Evolutionary conservation across 2,329 filamentous ascomycete genomes (phyloP).

Genomic region (Fusarium circinatum): DNA sequence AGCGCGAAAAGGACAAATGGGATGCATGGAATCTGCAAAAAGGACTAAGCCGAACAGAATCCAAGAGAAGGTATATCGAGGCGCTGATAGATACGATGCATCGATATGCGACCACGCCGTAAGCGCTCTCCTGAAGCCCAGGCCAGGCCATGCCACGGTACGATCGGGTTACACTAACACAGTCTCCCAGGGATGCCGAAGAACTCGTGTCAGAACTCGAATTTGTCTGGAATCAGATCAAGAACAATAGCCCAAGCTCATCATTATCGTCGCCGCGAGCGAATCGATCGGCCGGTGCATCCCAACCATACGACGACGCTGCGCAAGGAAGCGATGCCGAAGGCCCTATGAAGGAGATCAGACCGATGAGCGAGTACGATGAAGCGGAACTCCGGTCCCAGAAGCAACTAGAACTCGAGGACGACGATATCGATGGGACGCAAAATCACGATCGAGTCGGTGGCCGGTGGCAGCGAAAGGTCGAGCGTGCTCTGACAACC

Average conservation of each 20-base stretch:
- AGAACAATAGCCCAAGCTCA: slow-evolving; percentile 79
- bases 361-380: slow-evolving; percentile 87
- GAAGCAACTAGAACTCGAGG: slow-evolving; percentile 57
- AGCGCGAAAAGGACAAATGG: slow-evolving; percentile 77
- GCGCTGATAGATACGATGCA: slow-evolving; percentile 98
- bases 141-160: neutral
- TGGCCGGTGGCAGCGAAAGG: slow-evolving; percentile 79
- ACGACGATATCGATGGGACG: slow-evolving; percentile 56
- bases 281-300: slow-evolving; percentile 45
- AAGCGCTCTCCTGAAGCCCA: slow-evolving; percentile 47
- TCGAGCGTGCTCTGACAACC: slow-evolving; percentile 87
- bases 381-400: slow-evolving; percentile 69
- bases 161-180: slow-evolving; percentile 31
- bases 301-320: slow-evolving; percentile 59
- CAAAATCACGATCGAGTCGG: slow-evolving; percentile 45
- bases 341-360: slow-evolving; percentile 75
- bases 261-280: slow-evolving; percentile 66
- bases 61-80: slow-evolving; percentile 93
- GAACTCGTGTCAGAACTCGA: slow-evolving; percentile 95
- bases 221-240: slow-evolving; percentile 99
- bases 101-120: slow-evolving; percentile 88
- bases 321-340: slow-evolving; percentile 61
- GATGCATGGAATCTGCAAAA: slow-evolving; percentile 95
- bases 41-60: slow-evolving; percentile 86
- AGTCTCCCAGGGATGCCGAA: slow-evolving; percentile 71